Percentiles rank a stretch among this genome's conserved stretches.
Evolutionary conservation across 306 rosid genomes (phyloP).

Genomic region (Gastrolobium villosum): DNA sequence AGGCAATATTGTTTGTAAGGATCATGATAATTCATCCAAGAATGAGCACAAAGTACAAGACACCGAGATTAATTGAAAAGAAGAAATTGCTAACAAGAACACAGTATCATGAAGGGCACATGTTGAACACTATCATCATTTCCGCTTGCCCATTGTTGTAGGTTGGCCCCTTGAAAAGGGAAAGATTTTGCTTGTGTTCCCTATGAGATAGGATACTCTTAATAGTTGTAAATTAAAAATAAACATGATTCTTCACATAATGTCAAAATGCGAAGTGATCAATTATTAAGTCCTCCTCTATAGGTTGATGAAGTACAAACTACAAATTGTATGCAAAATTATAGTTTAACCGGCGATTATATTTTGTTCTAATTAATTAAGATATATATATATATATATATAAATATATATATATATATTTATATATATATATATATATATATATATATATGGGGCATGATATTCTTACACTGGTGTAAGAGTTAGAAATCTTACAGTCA

Average conservation of each 20-base stretch:
- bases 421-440: too few species aligned
- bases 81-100: conserved; percentile 9
- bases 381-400: background rate
- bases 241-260: background rate
- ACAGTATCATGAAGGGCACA: background rate
- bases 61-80: background rate
- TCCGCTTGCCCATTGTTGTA: conserved; percentile 4
- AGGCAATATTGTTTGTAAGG: too few species aligned
- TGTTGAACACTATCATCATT: conserved; percentile 14
- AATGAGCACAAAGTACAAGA: conserved; percentile 8
- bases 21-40: conserved; percentile 6
- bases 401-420: too few species aligned
- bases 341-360: background rate
- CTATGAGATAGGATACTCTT: background rate
- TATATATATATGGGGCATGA: too few species aligned
- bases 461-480: too few species aligned
- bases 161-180: background rate
- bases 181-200: conserved; percentile 1
- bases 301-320: background rate
- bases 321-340: background rate
- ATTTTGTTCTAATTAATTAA: background rate
- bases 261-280: background rate
- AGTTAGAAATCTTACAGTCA: too few species aligned
- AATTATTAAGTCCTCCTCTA: background rate
- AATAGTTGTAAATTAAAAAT: background rate